Conservation (phyloP, 2,329 filamentous ascomycete species). For the Diaporthe humulicola region DNA sequence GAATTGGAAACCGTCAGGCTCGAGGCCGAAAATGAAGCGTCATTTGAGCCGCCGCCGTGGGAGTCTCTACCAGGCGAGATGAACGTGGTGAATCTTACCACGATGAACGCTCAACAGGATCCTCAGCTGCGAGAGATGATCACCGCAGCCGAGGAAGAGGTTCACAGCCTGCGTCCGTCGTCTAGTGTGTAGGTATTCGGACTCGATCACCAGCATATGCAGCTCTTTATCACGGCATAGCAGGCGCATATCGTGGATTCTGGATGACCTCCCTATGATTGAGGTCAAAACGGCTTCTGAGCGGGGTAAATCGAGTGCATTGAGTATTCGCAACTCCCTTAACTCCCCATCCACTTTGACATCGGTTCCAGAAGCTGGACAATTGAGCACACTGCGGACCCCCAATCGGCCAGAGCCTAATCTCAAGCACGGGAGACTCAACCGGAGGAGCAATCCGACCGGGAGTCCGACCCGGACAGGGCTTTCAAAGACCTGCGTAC, state of each 20-base stretch:
- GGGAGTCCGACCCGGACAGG: conserved; percentile 67
- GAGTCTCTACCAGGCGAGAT: neutral
- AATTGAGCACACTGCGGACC: neutral
- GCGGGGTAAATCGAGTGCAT: neutral
- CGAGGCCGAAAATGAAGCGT: neutral
- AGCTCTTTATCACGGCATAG: conserved; percentile 1
- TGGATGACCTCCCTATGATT: neutral
- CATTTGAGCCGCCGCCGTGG: neutral
- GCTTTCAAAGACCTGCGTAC: conserved; percentile 69
- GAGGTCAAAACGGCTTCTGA: neutral
- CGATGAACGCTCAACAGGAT: neutral
- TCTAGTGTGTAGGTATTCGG: neutral
- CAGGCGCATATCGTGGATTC: neutral
- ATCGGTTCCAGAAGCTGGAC: neutral
- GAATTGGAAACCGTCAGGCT: neutral
- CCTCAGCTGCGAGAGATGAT: neutral
- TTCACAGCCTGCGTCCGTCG: neutral
- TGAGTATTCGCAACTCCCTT: neutral
- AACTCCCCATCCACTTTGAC: neutral
- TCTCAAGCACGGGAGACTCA: too few species aligned
- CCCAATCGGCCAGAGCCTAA: too few species aligned
- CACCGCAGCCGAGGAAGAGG: neutral
- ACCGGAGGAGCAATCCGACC: too few species aligned
- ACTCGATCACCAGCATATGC: conserved; percentile 3
- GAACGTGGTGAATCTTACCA: too few species aligned